Evolutionary conservation across 352 stramenopile genomes (phyloP).

Genomic region (Phytophthora sp.): DNA sequence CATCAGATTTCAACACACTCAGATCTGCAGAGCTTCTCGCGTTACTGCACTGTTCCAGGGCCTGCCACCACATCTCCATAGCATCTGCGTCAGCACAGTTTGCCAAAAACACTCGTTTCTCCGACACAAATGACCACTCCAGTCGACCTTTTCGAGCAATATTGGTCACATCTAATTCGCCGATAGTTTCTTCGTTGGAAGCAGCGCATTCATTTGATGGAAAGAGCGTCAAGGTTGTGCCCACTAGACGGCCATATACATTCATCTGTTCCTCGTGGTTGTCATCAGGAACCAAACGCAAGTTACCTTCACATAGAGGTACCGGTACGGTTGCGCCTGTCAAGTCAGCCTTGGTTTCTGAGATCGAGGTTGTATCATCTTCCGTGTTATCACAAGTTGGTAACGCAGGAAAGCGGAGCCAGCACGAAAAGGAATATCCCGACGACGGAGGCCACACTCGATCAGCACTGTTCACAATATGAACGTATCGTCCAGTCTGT

Average conservation of each 20-base stretch:
- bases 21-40: conserved; percentile 33
- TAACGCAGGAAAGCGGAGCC: conserved; percentile 59
- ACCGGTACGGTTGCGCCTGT: conserved; percentile 33
- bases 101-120: conserved; percentile 47
- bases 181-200: conserved; percentile 37
- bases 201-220: conserved; percentile 43
- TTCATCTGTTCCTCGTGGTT: conserved; percentile 41
- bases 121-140: conserved; percentile 60
- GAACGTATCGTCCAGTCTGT: conserved; percentile 68
- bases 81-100: conserved; percentile 31
- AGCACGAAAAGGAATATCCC: conserved; percentile 82
- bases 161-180: conserved; percentile 51
- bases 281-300: conserved; percentile 49
- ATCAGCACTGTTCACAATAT: conserved; percentile 67
- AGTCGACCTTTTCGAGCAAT: conserved; percentile 38
- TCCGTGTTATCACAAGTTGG: not conserved
- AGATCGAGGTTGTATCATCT: not conserved
- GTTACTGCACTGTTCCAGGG: conserved; percentile 56
- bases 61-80: conserved; percentile 67
- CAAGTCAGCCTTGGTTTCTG: not conserved
- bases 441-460: conserved; percentile 71
- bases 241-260: conserved; percentile 71
- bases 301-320: conserved; percentile 63
- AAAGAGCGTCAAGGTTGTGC: conserved; percentile 63
- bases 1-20: not conserved